phyloP scores from a whole-genome alignment of 352 stramenopile species.

The Saprolegnia parasitica region DNA sequence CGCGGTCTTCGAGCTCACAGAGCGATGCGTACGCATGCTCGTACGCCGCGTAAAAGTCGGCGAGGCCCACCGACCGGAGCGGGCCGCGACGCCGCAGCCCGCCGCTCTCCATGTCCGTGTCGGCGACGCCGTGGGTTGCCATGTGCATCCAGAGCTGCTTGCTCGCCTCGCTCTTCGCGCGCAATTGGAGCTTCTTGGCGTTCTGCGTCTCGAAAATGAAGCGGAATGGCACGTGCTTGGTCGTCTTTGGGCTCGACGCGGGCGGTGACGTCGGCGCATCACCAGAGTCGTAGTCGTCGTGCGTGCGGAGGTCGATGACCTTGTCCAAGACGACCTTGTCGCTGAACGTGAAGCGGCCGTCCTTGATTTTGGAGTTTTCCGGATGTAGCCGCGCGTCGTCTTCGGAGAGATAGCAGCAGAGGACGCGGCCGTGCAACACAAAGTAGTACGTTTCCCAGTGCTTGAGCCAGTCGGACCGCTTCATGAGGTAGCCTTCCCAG shows the following conservation, averaged over 20 bases:
- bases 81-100: conserved; percentile 14
- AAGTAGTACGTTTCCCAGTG: conserved; percentile 89
- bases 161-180: conserved; percentile 72
- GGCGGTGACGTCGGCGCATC: conserved; percentile 8
- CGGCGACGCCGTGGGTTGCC: conserved; percentile 43
- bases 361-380: conserved; percentile 86
- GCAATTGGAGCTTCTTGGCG: conserved; percentile 80
- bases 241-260: conserved; percentile 33
- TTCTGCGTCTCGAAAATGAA: conserved; percentile 81
- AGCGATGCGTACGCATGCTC: conserved; percentile 65
- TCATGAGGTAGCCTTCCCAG: conserved; percentile 84
- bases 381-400: conserved; percentile 70
- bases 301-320: conserved; percentile 63
- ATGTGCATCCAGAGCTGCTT: conserved; percentile 82
- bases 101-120: conserved; percentile 27
- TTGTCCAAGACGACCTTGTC: conserved; percentile 69
- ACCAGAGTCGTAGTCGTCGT: conserved; percentile 34
- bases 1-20: conserved; percentile 37
- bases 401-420: conserved; percentile 83
- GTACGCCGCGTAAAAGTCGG: conserved; percentile 74
- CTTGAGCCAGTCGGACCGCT: conserved; percentile 86
- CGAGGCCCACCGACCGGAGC: conserved; percentile 32
- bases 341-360: conserved; percentile 80
- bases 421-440: conserved; percentile 53
- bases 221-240: conserved; percentile 40